Base-by-base conservation (phyloP, 75 land plant species). In the Pseudotsuga menziesii region DNA sequence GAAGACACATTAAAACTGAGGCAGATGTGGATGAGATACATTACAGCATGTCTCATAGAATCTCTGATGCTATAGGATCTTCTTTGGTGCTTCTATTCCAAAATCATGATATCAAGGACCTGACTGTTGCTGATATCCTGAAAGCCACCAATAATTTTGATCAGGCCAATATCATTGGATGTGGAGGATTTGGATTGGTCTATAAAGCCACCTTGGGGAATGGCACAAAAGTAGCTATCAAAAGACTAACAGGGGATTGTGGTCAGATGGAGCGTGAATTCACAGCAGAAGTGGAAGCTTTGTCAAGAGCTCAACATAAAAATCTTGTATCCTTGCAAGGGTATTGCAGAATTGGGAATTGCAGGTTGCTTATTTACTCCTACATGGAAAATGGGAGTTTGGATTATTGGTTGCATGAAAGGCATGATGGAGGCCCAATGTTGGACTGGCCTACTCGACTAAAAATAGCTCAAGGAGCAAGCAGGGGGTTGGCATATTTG, bases 171-270 rank as follows among this genome's bases (percentile, higher is more conserved):
- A 80, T 88, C 69, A 78, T 88, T 60, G 90, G 90, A 5, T 88
- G 86, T 69, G 88, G 90, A 19, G 90, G 90, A 11, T 88, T 88
- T 73, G 90, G 90, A 4, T 79, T 86, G 14, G 90, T 88, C 9
- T 88, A 88, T 74, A 85, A 78, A 61, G 90, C 88, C 32, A 57
- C 64, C 9, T 80, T 83, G 16, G 80, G 57, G 25, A 79, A 84
- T 60, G 85, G 81, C 44, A 72, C 57, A 32, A 64, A 58, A 25
- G 86, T 84, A 35, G 89, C 89, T 15, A 75, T 87, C 67, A 87
- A 87, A 58, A 61, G 81, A 20, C 83, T 87, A 13, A 76, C 81
- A 5, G 81, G 83, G 13, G 83, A 81, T 48, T 67, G 29, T 74
- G 73, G 77, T 41, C 78, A 83, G 73, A 85, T 87, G 82, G 86